These are phyloP conservation scores for Ascochyta lentis DNA, from an alignment of 2,329 filamentous ascomycete genomes.

Conservation along the genomic window DNA sequence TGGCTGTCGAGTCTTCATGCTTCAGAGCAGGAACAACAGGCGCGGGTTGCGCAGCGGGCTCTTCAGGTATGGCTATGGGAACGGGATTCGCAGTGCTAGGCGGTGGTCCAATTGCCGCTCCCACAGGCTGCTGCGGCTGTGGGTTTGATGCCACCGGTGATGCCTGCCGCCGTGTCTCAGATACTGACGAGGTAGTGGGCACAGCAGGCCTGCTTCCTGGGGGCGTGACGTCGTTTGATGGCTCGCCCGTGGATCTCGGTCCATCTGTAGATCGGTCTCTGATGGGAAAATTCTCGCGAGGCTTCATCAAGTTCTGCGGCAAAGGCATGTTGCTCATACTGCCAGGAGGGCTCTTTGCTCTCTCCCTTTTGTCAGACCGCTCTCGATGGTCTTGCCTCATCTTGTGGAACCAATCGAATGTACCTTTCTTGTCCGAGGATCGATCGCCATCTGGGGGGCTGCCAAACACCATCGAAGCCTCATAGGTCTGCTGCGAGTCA, in stretches of 20 bases:
- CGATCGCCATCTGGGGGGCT: constrained; percentile 46
- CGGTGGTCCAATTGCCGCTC: constrained; percentile 1
- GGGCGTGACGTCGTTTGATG: constrained; percentile 30
- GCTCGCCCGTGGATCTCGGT: constrained; percentile 25
- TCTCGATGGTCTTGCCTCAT: constrained; percentile 68
- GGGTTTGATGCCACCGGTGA: not conserved
- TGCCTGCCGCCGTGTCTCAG: constrained; percentile 8
- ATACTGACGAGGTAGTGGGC: not conserved
- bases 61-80: constrained; percentile 10
- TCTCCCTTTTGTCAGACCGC: constrained; percentile 60
- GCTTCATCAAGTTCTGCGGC: constrained; percentile 29
- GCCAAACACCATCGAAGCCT: constrained; percentile 42
- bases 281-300: constrained; percentile 22
- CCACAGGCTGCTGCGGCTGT: not conserved
- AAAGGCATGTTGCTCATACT: constrained; percentile 31
- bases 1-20: constrained; percentile 10
- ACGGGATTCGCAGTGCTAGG: constrained; percentile 12
- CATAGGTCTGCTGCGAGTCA: constrained; percentile 38
- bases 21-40: not conserved
- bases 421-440: constrained; percentile 62
- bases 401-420: constrained; percentile 69
- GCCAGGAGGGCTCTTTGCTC: constrained; percentile 59
- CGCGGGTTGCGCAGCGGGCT: not conserved
- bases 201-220: constrained; percentile 25
- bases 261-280: constrained; percentile 41